Evolutionary conservation across 23 red algal species (phyloP).

Genomic region (Pyropia yezoensis): DNA sequence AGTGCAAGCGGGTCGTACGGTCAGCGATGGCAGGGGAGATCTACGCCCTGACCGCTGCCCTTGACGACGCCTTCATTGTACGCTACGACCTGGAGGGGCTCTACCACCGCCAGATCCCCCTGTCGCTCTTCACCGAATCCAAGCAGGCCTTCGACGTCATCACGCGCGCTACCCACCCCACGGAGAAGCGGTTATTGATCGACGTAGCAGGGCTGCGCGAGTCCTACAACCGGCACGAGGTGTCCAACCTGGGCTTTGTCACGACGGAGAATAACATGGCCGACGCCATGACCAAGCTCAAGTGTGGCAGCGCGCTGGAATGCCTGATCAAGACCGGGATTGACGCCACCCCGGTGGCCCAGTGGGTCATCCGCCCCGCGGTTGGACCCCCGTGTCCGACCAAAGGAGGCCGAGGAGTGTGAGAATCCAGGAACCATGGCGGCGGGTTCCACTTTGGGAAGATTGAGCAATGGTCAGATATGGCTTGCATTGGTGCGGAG

Average conservation of each 20-base stretch:
- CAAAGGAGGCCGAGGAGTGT: no score
- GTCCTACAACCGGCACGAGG: constrained; percentile 8
- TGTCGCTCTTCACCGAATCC: constrained; percentile 10
- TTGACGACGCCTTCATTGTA: constrained; percentile 3
- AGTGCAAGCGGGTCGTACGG: no score
- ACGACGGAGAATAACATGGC: not conserved
- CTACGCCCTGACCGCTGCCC: no score
- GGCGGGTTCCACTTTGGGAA: no score
- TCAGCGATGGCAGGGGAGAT: no score
- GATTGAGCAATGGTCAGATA: no score
- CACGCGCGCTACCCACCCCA: constrained; percentile 8
- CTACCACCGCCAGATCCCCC: constrained; percentile 2
- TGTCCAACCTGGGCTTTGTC: constrained; percentile 7
- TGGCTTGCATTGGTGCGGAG: no score
- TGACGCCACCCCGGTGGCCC: no score
- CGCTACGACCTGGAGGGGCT: not conserved
- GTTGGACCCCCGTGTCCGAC: no score
- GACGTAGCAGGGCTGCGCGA: constrained; percentile 14
- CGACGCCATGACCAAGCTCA: constrained; percentile 15
- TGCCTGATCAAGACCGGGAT: constrained; percentile 11
- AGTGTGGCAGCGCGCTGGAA: not conserved
- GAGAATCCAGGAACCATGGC: no score
- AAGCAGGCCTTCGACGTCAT: no score
- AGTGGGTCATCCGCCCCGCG: no score
- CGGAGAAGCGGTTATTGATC: constrained; percentile 18